phyloP scores from a whole-genome alignment of 306 rosid genomes.

The Dalbergia cultrata region DNA sequence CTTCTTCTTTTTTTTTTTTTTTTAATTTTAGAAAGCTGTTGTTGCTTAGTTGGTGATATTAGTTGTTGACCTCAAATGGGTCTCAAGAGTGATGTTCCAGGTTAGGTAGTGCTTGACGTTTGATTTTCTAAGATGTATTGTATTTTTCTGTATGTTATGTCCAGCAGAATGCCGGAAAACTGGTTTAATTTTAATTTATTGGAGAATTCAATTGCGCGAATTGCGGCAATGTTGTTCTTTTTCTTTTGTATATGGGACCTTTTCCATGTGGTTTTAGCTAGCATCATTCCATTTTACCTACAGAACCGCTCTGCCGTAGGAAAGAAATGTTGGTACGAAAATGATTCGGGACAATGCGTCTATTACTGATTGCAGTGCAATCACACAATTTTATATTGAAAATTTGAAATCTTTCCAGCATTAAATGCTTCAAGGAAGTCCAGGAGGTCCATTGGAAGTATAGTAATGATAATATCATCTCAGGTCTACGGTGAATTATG shows the following conservation, averaged over 20 bases:
- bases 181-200: conserved; percentile 53
- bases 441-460: too few relatives aligned
- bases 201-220: conserved; percentile 53
- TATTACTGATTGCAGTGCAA: too few relatives aligned
- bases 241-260: conserved; percentile 39
- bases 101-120: conserved; percentile 18
- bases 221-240: conserved; percentile 32
- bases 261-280: conserved; percentile 13
- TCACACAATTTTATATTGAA: too few relatives aligned
- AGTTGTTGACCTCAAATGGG: conserved; percentile 49
- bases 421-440: too few relatives aligned
- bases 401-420: too few relatives aligned
- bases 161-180: conserved; percentile 33
- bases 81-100: conserved; percentile 23
- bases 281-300: background rate
- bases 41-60: conserved; percentile 37
- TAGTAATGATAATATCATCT: too few relatives aligned
- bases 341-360: too few relatives aligned
- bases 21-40: background rate
- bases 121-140: conserved; percentile 39
- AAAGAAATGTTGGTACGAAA: too few relatives aligned
- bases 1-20: background rate
- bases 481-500: too few relatives aligned
- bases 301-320: too few relatives aligned
- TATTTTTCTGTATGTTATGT: conserved; percentile 19